Evolutionary conservation across 257 asterid genomes (phyloP).

Genomic region (Solanum chaucha): DNA sequence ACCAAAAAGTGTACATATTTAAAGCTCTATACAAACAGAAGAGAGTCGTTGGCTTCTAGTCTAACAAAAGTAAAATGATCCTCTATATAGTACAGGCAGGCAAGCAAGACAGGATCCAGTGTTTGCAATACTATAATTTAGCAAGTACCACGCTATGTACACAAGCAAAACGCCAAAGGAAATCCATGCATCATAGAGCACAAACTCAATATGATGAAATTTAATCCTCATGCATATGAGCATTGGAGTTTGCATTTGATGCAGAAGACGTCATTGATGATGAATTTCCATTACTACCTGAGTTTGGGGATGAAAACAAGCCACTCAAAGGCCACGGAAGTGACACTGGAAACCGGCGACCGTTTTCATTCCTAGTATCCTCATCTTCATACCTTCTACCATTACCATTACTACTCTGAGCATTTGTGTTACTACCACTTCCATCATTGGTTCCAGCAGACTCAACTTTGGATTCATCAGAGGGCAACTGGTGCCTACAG

Average conservation of each 20-base stretch:
- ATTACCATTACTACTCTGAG: neutral
- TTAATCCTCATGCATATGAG: conserved; percentile 26
- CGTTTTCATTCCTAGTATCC: conserved; percentile 27
- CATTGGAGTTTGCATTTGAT: conserved; percentile 19
- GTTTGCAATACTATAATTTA: neutral
- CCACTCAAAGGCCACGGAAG: conserved; percentile 74
- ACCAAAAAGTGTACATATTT: neutral
- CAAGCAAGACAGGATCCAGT: neutral
- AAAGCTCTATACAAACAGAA: conserved; percentile 2
- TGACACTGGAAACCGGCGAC: conserved; percentile 46
- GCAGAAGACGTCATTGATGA: conserved; percentile 10
- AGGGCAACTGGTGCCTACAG: conserved; percentile 67
- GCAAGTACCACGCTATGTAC: neutral
- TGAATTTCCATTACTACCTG: conserved; percentile 21
- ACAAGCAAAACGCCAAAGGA: neutral
- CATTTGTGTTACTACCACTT: neutral
- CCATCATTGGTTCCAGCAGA: conserved; percentile 16
- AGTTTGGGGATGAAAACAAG: conserved; percentile 33
- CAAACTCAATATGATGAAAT: conserved; percentile 3
- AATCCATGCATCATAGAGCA: neutral
- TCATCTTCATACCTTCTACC: conserved; percentile 1
- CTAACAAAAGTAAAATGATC: neutral
- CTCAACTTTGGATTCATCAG: conserved; percentile 54
- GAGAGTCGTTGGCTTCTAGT: neutral
- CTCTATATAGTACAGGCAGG: neutral